Evolutionary conservation across 331 rosid genomes (phyloP), one percentile per base, ranked within the genome.

Genomic region (Malus hybrid): DNA sequence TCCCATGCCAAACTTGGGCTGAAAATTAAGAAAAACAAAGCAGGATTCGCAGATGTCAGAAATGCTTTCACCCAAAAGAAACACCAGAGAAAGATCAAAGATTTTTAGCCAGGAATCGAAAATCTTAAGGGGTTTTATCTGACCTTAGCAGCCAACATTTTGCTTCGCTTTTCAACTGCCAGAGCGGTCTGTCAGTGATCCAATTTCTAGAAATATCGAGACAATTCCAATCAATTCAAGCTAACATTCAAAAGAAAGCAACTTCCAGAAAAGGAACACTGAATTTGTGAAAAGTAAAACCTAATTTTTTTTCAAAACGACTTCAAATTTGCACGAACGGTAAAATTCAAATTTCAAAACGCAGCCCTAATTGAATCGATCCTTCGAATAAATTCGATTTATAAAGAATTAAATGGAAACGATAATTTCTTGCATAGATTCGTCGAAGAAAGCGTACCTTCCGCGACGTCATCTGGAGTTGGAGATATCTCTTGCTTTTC

Each of bases 91-190:
- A 61, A 31, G 12, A 39, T 39, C 44, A 39, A 39, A 39, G 44
- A 39, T 39, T 9, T 2, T 64, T 7, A 71, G 33, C 14, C 7
- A 3, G 34, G 8, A n/a, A 32, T 20, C 60, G 27, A 71, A 32
- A 44, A 16, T 56, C 62, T 8, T n/a, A 16, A 24, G 28, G 44
- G 39, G 60, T 4, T 72, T 65, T 63, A 13, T 2, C 24, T 16
- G 48, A 78, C 73, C 76, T 78, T 63, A 33, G 39, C 10, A 52
- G 75, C 68, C 73, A 55, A 67, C 44, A 78, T 27, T 55, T 65
- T 79, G 78, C 32, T 72, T 22, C 44, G n/a, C 29, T 52, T 63
- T 65, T 11, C 77, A 57, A 20, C 6, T 15, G 32, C 63, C 33
- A 20, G 6, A 19, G 61, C 5, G 70, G 7, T 64, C 50, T 39